Conservation (phyloP, 495 filamentous ascomycete genomes). For the Cenococcum geophilum region DNA sequence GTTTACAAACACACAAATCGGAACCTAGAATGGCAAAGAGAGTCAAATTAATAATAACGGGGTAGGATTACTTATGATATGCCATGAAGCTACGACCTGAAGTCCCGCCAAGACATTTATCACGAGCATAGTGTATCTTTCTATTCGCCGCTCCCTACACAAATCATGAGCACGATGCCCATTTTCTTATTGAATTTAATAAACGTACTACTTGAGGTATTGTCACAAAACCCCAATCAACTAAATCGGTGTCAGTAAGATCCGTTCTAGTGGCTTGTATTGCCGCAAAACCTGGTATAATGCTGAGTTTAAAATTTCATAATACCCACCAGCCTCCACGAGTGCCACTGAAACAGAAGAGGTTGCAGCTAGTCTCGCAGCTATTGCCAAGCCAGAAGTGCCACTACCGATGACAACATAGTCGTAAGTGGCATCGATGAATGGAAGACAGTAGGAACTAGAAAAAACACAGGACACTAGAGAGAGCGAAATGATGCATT, state of each 20-base stretch:
- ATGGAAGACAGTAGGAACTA: slow-evolving; percentile 10
- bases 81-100: slow-evolving; percentile 50
- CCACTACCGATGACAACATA: slow-evolving; percentile 30
- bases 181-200: not conserved
- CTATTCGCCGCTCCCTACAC: slow-evolving; percentile 35
- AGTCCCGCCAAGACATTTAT: slow-evolving; percentile 44
- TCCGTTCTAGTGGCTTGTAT: slow-evolving; percentile 28
- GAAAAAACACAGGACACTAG: not conserved
- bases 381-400: slow-evolving; percentile 17
- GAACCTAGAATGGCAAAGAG: too few species aligned
- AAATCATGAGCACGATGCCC: not conserved
- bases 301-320: slow-evolving; percentile 7
- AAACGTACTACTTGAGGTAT: not conserved
- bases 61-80: slow-evolving; percentile 40
- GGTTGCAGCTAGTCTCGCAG: slow-evolving; percentile 10
- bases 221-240: slow-evolving; percentile 23
- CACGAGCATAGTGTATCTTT: slow-evolving; percentile 40
- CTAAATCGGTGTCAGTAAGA: slow-evolving; percentile 6
- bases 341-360: slow-evolving; percentile 6
- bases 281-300: slow-evolving; percentile 4
- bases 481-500: too few species aligned
- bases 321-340: slow-evolving; percentile 13
- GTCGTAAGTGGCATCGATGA: slow-evolving; percentile 15
- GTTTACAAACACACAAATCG: too few species aligned
- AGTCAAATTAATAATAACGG: too few species aligned